A percentile compares a stretch with the other conserved stretches of the same genome.
Conservation (phyloP, 208 protist genomes). For the Porcisia hertigi region DNA sequence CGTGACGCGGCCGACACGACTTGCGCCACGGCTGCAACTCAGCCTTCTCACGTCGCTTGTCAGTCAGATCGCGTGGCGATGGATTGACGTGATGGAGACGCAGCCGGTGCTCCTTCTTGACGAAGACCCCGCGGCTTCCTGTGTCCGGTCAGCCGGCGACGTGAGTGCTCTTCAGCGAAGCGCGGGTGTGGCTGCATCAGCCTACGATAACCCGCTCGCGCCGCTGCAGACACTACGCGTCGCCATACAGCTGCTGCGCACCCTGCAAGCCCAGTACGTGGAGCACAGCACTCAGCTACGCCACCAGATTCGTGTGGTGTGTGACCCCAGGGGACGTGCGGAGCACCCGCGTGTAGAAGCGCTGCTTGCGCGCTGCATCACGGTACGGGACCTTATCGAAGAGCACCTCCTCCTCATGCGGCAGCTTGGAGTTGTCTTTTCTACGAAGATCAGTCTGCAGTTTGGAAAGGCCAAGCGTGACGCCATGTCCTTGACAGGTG, state of each 20-base stretch:
- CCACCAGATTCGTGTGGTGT: constrained; percentile 31
- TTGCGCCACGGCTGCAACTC: constrained; percentile 50
- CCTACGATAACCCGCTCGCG: constrained; percentile 10
- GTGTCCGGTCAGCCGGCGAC: constrained; percentile 6
- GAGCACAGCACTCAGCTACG: constrained; percentile 35
- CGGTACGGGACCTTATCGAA: constrained; percentile 51
- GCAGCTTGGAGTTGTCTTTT: constrained; percentile 60
- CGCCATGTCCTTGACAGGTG: constrained; percentile 1
- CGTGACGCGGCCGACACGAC: constrained; percentile 41
- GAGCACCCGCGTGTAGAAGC: constrained; percentile 49
- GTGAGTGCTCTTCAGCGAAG: neutral
- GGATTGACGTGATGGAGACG: constrained; percentile 47
- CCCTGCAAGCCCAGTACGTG: constrained; percentile 49
- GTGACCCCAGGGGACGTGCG: constrained; percentile 9
- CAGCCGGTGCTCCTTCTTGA: constrained; percentile 43
- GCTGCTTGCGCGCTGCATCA: constrained; percentile 44
- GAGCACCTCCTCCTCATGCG: constrained; percentile 45
- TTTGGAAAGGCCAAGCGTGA: constrained; percentile 9
- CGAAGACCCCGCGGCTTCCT: constrained; percentile 19
- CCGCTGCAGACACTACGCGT: constrained; percentile 35
- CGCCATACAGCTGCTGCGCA: constrained; percentile 37
- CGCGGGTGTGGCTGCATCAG: neutral
- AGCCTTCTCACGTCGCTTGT: constrained; percentile 58
- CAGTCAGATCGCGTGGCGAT: constrained; percentile 42
- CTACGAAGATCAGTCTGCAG: constrained; percentile 20